phyloP scores from a whole-genome alignment of 768 basidiomycete genomes.

The Tremella fuciformis region DNA sequence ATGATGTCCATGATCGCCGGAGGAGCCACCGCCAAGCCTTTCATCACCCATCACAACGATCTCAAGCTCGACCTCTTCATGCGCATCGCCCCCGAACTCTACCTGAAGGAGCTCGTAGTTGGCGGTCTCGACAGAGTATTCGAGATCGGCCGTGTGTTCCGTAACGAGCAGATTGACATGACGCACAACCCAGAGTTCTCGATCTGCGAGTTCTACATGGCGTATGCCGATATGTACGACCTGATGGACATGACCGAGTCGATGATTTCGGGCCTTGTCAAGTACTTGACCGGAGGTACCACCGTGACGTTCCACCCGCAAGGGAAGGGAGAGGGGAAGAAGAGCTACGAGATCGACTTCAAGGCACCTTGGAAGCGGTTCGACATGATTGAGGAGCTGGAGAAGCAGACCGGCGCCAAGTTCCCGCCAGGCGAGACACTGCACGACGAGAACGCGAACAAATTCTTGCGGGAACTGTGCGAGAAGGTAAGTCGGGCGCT shows the following conservation, averaged over 20 bases:
- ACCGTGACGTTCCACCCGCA: constrained; percentile 85
- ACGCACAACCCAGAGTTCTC: constrained; percentile 99
- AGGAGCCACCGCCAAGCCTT: constrained; percentile 97
- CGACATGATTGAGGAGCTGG: constrained; percentile 95
- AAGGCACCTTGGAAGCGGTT: constrained; percentile 94
- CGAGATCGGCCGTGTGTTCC: constrained; percentile 96
- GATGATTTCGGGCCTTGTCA: constrained; percentile 86
- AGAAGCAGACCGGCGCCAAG: constrained; percentile 84
- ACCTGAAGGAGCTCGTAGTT: constrained; percentile 94
- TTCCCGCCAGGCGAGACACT: constrained; percentile 91
- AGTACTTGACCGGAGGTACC: constrained; percentile 73
- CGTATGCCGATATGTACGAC: constrained; percentile 98
- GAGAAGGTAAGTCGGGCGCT: constrained; percentile 62
- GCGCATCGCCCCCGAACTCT: constrained; percentile 95
- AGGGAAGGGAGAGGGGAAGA: constrained; percentile 68
- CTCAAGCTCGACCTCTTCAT: constrained; percentile 94
- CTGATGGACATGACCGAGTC: constrained; percentile 94
- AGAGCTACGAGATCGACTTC: constrained; percentile 76
- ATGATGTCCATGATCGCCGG: constrained; percentile 96
- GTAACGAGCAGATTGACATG: constrained; percentile 97
- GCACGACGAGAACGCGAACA: constrained; percentile 81
- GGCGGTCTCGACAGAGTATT: constrained; percentile 97
- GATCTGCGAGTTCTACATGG: constrained; percentile 99
- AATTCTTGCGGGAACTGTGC: constrained; percentile 79
- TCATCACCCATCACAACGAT: constrained; percentile 98